Conservation (phyloP, 2,329 filamentous ascomycete species). For the Pestalotiopsis sp. region DNA sequence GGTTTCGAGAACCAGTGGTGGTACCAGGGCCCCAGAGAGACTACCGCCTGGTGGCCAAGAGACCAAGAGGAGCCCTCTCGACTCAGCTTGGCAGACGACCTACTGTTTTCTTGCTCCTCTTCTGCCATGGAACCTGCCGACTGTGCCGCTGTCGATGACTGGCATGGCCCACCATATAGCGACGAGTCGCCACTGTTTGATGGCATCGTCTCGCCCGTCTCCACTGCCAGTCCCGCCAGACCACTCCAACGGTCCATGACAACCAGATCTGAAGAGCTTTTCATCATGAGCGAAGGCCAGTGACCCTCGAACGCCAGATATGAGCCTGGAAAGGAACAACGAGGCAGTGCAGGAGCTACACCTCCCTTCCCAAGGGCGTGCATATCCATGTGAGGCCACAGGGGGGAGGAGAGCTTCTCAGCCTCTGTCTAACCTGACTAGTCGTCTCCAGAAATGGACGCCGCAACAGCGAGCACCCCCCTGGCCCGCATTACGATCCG, state of each 20-base stretch:
- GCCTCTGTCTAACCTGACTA: no score
- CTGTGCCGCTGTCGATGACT: conserved; percentile 16
- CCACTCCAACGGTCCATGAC: conserved; percentile 38
- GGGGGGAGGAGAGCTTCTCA: no score
- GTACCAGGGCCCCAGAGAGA: conserved; percentile 47
- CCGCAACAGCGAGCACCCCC: no score
- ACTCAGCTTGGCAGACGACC: conserved; percentile 26
- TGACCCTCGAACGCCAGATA: not conserved
- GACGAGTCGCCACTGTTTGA: conserved; percentile 18
- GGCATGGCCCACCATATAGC: conserved; percentile 12
- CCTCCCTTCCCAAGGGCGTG: no score
- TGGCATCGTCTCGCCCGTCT: conserved; percentile 40
- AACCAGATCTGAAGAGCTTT: conserved; percentile 46
- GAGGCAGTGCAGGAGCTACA: no score
- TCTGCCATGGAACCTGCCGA: conserved; percentile 24
- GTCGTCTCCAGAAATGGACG: no score
- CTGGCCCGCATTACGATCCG: no score
- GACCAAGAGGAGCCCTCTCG: conserved; percentile 23
- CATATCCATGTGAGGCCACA: no score
- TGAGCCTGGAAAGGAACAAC: no score
- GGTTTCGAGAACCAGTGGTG: conserved; percentile 62
- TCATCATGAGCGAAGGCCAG: not conserved
- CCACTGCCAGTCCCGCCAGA: conserved; percentile 27
- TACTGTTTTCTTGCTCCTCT: conserved; percentile 22
- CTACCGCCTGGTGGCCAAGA: conserved; percentile 22